Evolutionary conservation across 768 basidiomycete genomes (phyloP).

Genomic region (Ramaria sp.): DNA sequence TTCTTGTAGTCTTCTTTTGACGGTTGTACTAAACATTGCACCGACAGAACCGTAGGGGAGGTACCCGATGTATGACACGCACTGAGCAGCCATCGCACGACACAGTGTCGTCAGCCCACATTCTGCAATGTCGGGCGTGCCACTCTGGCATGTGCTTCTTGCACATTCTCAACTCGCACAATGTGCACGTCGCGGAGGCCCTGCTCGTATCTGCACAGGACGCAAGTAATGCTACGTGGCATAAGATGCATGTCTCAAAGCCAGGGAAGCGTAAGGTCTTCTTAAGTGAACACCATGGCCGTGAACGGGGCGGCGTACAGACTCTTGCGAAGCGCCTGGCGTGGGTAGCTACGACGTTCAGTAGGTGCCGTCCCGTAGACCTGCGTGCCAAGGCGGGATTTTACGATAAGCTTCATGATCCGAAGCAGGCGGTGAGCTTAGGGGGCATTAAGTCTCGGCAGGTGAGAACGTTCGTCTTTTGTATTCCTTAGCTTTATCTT

Average conservation of each 20-base stretch:
- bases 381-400: conserved; percentile 4
- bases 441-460: neutral
- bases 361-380: neutral
- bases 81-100: conserved; percentile 12
- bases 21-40: conserved; percentile 7
- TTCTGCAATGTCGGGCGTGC: conserved; percentile 28
- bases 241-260: conserved; percentile 10
- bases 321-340: neutral
- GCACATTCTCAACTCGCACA: conserved; percentile 23
- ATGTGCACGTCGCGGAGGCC: conserved; percentile 29
- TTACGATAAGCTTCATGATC: neutral
- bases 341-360: neutral
- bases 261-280: neutral
- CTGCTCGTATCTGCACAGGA: conserved; percentile 16
- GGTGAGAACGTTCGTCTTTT: neutral
- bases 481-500: too few species aligned
- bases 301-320: neutral
- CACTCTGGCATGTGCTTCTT: conserved; percentile 26
- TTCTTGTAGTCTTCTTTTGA: neutral
- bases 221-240: conserved; percentile 20
- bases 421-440: too few species aligned
- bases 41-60: neutral
- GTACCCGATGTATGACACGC: conserved; percentile 10
- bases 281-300: neutral
- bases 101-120: conserved; percentile 25